These are phyloP conservation scores for Niebla homalea DNA, from an alignment of 495 filamentous ascomycete genomes.

Conservation along the genomic window DNA sequence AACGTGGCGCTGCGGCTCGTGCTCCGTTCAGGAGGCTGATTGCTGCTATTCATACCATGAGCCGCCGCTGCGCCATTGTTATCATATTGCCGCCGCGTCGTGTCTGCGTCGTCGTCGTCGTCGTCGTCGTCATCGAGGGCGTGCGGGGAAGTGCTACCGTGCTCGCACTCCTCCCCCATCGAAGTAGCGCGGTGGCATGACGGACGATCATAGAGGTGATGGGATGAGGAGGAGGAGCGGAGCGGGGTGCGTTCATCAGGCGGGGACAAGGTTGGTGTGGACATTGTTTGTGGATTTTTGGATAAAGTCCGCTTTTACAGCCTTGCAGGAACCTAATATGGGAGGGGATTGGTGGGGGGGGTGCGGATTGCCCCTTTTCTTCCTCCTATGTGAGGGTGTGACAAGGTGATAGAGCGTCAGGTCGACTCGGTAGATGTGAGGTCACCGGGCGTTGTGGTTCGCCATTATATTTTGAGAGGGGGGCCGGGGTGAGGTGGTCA, in stretches of 20 bases:
- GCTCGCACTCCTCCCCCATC: slow-evolving; percentile 12
- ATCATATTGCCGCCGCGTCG: not conserved
- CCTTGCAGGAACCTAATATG: too few species aligned
- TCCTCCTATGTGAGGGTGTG: too few species aligned
- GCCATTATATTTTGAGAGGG: too few species aligned
- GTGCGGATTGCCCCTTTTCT: too few species aligned
- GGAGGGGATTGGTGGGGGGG: too few species aligned
- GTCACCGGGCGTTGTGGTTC: too few species aligned
- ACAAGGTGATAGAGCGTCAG: too few species aligned
- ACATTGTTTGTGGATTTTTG: not conserved
- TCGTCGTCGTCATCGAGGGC: not conserved
- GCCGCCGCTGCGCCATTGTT: too few species aligned
- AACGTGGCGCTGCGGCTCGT: not conserved
- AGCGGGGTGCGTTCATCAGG: not conserved
- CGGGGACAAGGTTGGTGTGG: slow-evolving; percentile 1
- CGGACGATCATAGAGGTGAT: slow-evolving; percentile 5
- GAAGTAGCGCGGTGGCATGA: slow-evolving; percentile 5
- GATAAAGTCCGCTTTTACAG: too few species aligned
- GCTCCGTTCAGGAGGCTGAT: not conserved
- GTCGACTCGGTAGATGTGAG: too few species aligned
- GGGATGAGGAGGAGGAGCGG: not conserved
- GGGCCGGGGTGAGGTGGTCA: too few species aligned
- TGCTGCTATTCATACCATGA: not conserved
- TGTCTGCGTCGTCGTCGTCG: not conserved
- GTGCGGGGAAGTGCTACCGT: slow-evolving; percentile 6